Percentiles rank a stretch among this genome's conserved stretches.
phyloP scores from a whole-genome alignment of 768 basidiomycete genomes.

The Lyophyllum atratum region DNA sequence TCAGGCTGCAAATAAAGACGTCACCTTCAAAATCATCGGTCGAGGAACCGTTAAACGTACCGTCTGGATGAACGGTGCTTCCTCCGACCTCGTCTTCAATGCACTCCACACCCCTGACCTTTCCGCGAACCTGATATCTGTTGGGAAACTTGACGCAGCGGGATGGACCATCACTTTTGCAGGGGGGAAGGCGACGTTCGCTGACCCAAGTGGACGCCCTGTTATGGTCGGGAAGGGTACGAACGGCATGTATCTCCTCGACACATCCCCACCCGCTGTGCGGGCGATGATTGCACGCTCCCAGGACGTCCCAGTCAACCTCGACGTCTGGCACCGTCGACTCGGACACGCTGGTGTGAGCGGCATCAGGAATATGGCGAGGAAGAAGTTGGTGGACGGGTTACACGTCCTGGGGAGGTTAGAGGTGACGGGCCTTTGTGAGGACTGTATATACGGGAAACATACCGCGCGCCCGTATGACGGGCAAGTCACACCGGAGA shows the following conservation, averaged over 20 bases:
- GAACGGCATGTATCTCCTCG: too few relatives aligned
- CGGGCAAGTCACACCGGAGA: not conserved
- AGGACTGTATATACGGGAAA: not conserved
- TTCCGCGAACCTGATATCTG: conserved; percentile 26
- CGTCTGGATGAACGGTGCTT: too few relatives aligned
- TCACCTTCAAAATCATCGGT: too few relatives aligned
- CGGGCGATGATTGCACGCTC: too few relatives aligned
- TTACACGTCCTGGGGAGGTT: not conserved
- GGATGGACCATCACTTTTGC: conserved; percentile 16
- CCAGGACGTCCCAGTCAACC: too few relatives aligned
- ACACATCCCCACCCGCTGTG: too few relatives aligned
- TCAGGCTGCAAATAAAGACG: too few relatives aligned
- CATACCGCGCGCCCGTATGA: not conserved
- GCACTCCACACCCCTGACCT: conserved; percentile 24
- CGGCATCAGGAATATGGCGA: too few relatives aligned
- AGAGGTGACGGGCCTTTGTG: not conserved
- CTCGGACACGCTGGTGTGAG: not conserved
- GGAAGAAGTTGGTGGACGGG: not conserved
- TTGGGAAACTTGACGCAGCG: conserved; percentile 16
- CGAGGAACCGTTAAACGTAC: too few relatives aligned
- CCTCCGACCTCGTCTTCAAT: too few relatives aligned
- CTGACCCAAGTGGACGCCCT: not conserved
- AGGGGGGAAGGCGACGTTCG: not conserved
- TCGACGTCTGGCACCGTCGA: too few relatives aligned
- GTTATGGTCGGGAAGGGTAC: too few relatives aligned